A percentile compares a stretch with the other conserved stretches of the same genome.
These are phyloP conservation scores for Plasmopara muralis DNA, from an alignment of 352 stramenopile genomes.

Conservation along the genomic window DNA sequence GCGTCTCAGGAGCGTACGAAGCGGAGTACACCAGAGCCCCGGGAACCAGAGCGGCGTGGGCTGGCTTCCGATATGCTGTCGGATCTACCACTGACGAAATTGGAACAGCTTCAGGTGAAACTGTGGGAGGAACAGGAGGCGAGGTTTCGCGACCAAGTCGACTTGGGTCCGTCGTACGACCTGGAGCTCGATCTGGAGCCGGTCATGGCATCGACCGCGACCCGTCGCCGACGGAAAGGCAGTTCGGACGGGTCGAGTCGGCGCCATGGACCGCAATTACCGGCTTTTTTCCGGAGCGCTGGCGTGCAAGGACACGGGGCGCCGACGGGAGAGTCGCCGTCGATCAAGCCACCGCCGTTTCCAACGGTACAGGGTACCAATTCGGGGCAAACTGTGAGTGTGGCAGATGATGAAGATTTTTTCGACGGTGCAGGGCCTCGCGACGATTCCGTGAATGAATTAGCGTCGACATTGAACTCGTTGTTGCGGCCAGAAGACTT, in stretches of 20 bases:
- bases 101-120: conserved; percentile 25
- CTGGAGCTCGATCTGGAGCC: conserved; percentile 7
- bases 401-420: conserved; percentile 33
- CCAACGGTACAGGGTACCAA: conserved; percentile 19
- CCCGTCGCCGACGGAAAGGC: conserved; percentile 6
- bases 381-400: conserved; percentile 24
- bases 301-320: conserved; percentile 10
- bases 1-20: background rate
- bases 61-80: conserved; percentile 5
- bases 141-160: conserved; percentile 12
- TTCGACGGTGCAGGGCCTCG: conserved; percentile 22
- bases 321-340: conserved; percentile 7
- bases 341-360: conserved; percentile 7
- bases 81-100: conserved; percentile 21
- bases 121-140: conserved; percentile 27
- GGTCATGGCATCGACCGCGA: conserved; percentile 8
- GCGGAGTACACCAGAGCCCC: conserved; percentile 4
- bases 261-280: conserved; percentile 9
- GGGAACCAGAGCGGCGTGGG: background rate
- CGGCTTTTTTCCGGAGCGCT: conserved; percentile 22
- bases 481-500: conserved; percentile 34
- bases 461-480: conserved; percentile 33
- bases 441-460: conserved; percentile 19
- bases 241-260: conserved; percentile 13
- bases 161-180: background rate